phyloP scores from a whole-genome alignment of 2,329 filamentous ascomycete genomes.

The Aspergillus thermomutatus region DNA sequence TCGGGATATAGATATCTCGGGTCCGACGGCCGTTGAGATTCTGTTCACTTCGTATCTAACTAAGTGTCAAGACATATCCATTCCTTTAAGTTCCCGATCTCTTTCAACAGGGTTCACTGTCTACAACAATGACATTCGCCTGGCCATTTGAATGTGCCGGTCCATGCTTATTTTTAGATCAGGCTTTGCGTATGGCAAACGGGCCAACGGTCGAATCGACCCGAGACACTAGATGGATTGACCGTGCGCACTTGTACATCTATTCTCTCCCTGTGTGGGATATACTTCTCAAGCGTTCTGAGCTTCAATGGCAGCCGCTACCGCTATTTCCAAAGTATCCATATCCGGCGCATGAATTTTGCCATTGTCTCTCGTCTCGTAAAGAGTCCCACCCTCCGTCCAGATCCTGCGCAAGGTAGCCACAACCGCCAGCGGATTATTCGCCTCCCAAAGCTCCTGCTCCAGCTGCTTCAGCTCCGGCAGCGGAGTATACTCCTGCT shows the following conservation, averaged over 20 bases:
- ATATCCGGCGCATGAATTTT: conserved; percentile 52
- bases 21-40: background rate
- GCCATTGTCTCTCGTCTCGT: conserved; percentile 65
- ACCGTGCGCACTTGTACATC: no score
- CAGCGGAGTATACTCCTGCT: conserved; percentile 52
- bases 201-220: background rate
- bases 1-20: background rate
- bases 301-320: conserved; percentile 28
- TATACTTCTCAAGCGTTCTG: background rate
- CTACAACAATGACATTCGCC: background rate
- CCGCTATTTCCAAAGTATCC: conserved; percentile 52
- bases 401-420: conserved; percentile 67
- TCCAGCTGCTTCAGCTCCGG: conserved; percentile 56
- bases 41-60: background rate
- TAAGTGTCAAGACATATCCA: background rate
- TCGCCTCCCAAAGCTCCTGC: conserved; percentile 55
- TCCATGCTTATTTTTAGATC: background rate
- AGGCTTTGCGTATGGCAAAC: background rate
- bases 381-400: conserved; percentile 69
- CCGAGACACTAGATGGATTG: background rate
- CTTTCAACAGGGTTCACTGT: background rate
- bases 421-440: conserved; percentile 50
- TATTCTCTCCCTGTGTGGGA: background rate
- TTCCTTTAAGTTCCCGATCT: background rate
- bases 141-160: background rate